Conservation (phyloP, 2,329 filamentous ascomycete genomes). For the Fonsecaea pedrosoi region DNA sequence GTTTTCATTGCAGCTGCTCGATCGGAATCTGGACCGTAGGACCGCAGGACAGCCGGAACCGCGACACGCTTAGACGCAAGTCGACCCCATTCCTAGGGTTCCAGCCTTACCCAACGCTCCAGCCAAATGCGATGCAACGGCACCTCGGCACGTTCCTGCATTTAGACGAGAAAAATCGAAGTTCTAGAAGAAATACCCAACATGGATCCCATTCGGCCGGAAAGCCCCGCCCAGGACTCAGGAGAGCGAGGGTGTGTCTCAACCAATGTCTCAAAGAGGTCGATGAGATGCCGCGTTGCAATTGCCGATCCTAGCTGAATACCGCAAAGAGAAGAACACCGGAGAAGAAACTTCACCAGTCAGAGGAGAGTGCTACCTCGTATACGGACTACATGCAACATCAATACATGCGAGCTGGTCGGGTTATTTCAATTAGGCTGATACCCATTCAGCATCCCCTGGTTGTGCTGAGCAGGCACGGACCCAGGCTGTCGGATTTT, state of each 20-base stretch:
- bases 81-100: slow-evolving; percentile 7
- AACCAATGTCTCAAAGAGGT: background rate
- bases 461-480: slow-evolving; percentile 10
- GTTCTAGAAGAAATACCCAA: slow-evolving; percentile 21
- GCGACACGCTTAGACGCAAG: background rate
- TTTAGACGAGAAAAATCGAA: slow-evolving; percentile 22
- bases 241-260: background rate
- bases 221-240: slow-evolving; percentile 3
- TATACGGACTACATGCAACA: slow-evolving; percentile 12
- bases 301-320: slow-evolving; percentile 18
- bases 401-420: slow-evolving; percentile 15
- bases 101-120: slow-evolving; percentile 21
- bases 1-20: slow-evolving; percentile 26
- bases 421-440: slow-evolving; percentile 22
- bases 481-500: slow-evolving; percentile 4
- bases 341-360: slow-evolving; percentile 21
- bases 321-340: background rate
- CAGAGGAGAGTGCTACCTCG: slow-evolving; percentile 7
- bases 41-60: background rate
- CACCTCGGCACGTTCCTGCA: slow-evolving; percentile 35
- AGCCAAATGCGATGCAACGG: slow-evolving; percentile 26
- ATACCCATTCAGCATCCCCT: slow-evolving; percentile 3
- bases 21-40: slow-evolving; percentile 22
- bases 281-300: background rate
- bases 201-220: slow-evolving; percentile 11